Conservation (phyloP, 1,284 basidiomycete species). For the Rhodotorula sp. region DNA sequence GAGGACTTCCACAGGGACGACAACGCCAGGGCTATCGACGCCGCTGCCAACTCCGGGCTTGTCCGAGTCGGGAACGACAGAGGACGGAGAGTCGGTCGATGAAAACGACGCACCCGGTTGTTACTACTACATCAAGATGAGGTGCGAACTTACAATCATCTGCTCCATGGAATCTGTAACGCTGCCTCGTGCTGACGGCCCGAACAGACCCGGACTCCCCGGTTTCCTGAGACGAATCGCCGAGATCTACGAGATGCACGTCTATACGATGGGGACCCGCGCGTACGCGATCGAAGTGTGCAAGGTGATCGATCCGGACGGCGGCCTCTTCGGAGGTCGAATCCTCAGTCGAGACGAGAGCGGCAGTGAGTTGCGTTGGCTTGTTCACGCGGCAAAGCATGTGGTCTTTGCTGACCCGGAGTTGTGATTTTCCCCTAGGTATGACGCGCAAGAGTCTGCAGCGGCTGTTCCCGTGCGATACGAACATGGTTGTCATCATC, state of each 20-base stretch:
- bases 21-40: conserved; percentile 9
- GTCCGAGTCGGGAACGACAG: conserved; percentile 1
- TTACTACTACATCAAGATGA: conserved; percentile 95
- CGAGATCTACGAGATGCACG: conserved; percentile 92
- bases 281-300: conserved; percentile 96
- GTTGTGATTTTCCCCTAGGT: conserved; percentile 52
- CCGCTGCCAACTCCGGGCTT: neutral
- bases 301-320: conserved; percentile 84
- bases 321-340: conserved; percentile 78
- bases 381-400: neutral
- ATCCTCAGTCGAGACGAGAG: conserved; percentile 92
- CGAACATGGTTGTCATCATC: conserved; percentile 98
- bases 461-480: conserved; percentile 90
- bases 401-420: neutral
- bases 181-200: neutral
- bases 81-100: conserved; percentile 7
- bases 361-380: conserved; percentile 63
- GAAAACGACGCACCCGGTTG: conserved; percentile 66
- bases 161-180: neutral
- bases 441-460: conserved; percentile 86
- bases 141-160: conserved; percentile 55
- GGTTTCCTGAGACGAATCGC: conserved; percentile 72
- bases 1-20: conserved; percentile 5
- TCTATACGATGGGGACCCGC: conserved; percentile 98
- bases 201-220: conserved; percentile 73